Evolutionary conservation across 495 filamentous ascomycete species (phyloP), one percentile per base, ranked within the genome.

Genomic region (Penicillium egyptiacum): DNA sequence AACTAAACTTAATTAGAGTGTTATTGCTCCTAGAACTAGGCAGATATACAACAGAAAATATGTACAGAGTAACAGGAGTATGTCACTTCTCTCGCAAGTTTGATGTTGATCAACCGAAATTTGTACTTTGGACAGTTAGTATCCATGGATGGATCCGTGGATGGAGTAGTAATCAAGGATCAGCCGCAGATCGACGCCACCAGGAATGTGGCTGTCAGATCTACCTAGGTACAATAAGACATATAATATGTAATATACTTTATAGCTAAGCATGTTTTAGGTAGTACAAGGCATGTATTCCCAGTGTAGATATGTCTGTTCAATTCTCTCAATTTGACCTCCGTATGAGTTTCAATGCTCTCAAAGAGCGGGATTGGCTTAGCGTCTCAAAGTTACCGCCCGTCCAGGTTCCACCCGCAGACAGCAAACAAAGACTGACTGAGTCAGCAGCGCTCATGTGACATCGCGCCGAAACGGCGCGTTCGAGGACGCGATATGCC

Each of bases 401-500:
- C 28, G 2, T 10, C 28, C 8, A 31, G 30, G 30, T 33, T 10
- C 30, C 30, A 33, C 26, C 26, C 7, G 23, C 4, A 4, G 23
- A 25, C 28, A 10, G 8, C 9, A 33, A 33, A 50, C 33, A 50
- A 50, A 31, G 40, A 33, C 26, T 22, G 16, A 1, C 1, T 52
- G 50, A 52, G 50, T 52, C 50, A 52, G 31, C 22, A 7, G 11
- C 17, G 7, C 7, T 56, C 66, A 69, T 50, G 66, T 69, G 66
- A 67, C 46, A 46, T 50, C 66, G 66, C 65, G 62, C 56, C 35
- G 39, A 14, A 14, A 9, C n/a, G 26, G 37, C 50, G 50, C 50
- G 50, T 53, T 11, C n/a, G 16, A 40, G 57, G 63, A 66, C 65
- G 65, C 60, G 65, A 63, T 50, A 48, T 53, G 28, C 14, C 33